Conservation (phyloP, 805 yeast species). For the Myxozyma neotropica region DNA sequence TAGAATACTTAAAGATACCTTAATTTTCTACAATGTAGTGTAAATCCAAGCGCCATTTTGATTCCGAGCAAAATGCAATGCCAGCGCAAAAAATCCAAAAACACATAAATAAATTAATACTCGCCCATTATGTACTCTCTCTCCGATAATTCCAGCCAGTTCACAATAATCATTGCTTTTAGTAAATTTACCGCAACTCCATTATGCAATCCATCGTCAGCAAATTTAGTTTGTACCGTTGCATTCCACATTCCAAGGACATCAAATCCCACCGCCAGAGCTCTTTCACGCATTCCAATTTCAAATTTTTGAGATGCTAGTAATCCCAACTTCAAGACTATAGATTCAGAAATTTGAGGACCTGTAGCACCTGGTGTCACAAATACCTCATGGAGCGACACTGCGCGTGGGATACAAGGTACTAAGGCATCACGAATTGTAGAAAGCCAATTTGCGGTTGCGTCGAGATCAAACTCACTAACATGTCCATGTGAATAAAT, state of each 20-base stretch:
- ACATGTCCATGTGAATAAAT: constrained; percentile 16
- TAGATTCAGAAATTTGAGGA: constrained; percentile 8
- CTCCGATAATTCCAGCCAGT: constrained; percentile 27
- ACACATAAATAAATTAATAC: not conserved
- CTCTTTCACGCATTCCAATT: constrained; percentile 4
- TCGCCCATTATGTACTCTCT: not conserved
- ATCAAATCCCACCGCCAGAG: constrained; percentile 1
- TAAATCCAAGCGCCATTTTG: too few relatives aligned
- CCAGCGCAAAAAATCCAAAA: not conserved
- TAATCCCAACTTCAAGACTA: constrained; percentile 1
- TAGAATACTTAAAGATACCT: too few relatives aligned
- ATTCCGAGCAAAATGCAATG: too few relatives aligned
- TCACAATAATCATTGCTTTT: constrained; percentile 30
- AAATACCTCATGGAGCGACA: constrained; percentile 17
- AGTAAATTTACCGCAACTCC: constrained; percentile 20
- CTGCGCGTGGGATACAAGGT: not conserved
- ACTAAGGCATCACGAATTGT: constrained; percentile 5
- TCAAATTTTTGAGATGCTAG: constrained; percentile 25
- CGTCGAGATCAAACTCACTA: constrained; percentile 6
- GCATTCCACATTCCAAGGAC: constrained; percentile 33
- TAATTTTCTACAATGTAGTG: too few relatives aligned
- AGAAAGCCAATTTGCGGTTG: constrained; percentile 16
- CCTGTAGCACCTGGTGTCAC: constrained; percentile 30
- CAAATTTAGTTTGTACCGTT: constrained; percentile 26
- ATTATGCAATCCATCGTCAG: constrained; percentile 22